Evolutionary conservation across 768 basidiomycete species (phyloP), one percentile per base, ranked within the genome.

Genomic region (Leccinum truebloodii): DNA sequence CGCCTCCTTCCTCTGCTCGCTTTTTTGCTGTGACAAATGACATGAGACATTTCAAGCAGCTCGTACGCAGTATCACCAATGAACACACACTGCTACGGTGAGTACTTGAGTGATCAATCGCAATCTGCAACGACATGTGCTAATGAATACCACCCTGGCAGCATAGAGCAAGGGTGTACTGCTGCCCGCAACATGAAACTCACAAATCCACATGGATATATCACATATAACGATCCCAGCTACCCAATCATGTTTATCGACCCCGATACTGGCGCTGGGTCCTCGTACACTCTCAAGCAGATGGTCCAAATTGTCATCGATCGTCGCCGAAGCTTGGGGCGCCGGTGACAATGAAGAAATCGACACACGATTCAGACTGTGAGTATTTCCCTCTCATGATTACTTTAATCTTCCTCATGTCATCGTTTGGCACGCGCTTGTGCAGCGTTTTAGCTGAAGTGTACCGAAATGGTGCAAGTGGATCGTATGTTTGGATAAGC

Each of bases 161-260:
- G 57, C 16, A 57, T 58, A 20, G 57, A 58, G 5, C 3, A 3
- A 3, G 37, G 20, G 10, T 20, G 39, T 3, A 2, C 0, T 4
- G 26, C 10, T 2, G 57, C 55, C 16, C 16, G 13, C 3, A 2
- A 18, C 1, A 20, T 39, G 10, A 30, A 22, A 2, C 37, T 57
- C 41, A 12, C 0, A 58, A 28, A 41, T n/a, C 54, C 54, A 3
- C 55, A 58, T 8, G 57, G 55, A 22, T 57, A 58, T 41, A 16
- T 58, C 3, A 9, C 57, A 6, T 12, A 1, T 2, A 2, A 18
- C 18, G 4, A 9, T 9, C 8, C 28, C 48, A 16, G 8, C 18
- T 0, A 53, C 8, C 26, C 57, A 12, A 41, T 58, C 37, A 1
- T 39, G 28, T 58, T 58, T 22, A 57, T 41, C 54, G 57, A 58